A percentile compares a stretch with the other conserved stretches of the same genome.
Evolutionary conservation across 139 green algal species (phyloP).

Genomic region (Chlamydomonas schloesseri): DNA sequence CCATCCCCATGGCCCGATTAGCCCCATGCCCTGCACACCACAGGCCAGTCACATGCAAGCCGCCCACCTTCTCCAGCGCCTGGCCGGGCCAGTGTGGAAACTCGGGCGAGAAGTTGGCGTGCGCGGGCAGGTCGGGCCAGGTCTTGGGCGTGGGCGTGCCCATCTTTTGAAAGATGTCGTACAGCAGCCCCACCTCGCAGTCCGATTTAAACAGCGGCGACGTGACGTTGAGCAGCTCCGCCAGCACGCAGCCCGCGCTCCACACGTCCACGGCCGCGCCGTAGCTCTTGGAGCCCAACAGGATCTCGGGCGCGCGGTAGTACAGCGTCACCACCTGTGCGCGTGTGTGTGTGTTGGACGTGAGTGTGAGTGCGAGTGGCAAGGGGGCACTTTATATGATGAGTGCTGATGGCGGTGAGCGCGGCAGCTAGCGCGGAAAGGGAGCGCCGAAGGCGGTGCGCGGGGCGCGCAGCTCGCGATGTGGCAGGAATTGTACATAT

Average conservation of each 20-base stretch:
- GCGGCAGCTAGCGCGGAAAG: no score
- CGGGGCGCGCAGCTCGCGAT: no score
- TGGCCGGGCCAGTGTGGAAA: background rate
- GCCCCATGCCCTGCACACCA: no score
- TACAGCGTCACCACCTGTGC: constrained; percentile 94
- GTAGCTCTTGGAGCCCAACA: constrained; percentile 92
- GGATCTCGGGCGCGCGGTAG: constrained; percentile 96
- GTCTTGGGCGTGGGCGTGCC: constrained; percentile 81
- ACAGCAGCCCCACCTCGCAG: constrained; percentile 64
- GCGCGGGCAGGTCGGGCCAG: constrained; percentile 55
- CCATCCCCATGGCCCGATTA: no score
- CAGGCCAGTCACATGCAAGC: no score
- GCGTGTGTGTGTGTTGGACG: no score
- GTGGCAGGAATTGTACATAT: no score
- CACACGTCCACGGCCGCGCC: constrained; percentile 94
- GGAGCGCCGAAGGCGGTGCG: no score
- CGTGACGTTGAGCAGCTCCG: constrained; percentile 81
- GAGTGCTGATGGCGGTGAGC: no score
- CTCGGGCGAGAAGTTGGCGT: no score
- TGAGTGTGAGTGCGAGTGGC: no score
- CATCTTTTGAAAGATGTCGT: constrained; percentile 78
- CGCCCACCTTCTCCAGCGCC: constrained; percentile 57
- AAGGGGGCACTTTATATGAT: no score
- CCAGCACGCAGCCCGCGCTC: constrained; percentile 96
- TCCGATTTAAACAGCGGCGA: constrained; percentile 78